Evolutionary conservation across 345 rosid genomes (phyloP).

Genomic region (Abelmoschus esculentus): DNA sequence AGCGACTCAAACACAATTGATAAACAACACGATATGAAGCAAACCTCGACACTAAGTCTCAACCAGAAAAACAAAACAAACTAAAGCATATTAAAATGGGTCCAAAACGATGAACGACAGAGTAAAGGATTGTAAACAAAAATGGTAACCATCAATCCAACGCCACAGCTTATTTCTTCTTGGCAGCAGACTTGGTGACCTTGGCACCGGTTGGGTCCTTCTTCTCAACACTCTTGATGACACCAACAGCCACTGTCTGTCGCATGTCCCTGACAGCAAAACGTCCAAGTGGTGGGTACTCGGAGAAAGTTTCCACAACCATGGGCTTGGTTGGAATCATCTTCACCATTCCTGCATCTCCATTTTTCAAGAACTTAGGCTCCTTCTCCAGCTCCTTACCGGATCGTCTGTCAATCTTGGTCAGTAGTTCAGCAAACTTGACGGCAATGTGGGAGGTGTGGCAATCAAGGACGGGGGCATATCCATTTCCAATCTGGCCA

Average conservation of each 20-base stretch:
- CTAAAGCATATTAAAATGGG: neutral
- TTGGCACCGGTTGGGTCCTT: constrained; percentile 25
- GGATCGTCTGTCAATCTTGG: constrained; percentile 26
- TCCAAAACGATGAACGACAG: too few relatives aligned
- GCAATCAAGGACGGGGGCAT: constrained; percentile 25
- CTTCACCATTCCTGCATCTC: constrained; percentile 25
- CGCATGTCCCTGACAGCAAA: constrained; percentile 28
- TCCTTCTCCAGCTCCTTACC: constrained; percentile 27
- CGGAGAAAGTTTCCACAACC: constrained; percentile 26
- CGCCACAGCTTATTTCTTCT: constrained; percentile 20
- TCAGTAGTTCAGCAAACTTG: constrained; percentile 19
- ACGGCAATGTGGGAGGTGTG: constrained; percentile 28
- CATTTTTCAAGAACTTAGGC: constrained; percentile 26
- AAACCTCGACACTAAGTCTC: neutral
- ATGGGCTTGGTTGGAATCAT: constrained; percentile 26
- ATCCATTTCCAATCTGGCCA: constrained; percentile 26
- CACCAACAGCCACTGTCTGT: constrained; percentile 28
- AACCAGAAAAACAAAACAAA: too few relatives aligned
- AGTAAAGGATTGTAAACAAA: too few relatives aligned
- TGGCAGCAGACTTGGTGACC: constrained; percentile 25
- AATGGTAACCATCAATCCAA: neutral
- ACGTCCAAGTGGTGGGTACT: constrained; percentile 24
- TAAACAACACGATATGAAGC: neutral
- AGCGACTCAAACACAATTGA: neutral
- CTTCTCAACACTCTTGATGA: constrained; percentile 26